Base-by-base conservation (phyloP, 2,329 filamentous ascomycete genomes). In the Zasmidium citrigriseum region DNA sequence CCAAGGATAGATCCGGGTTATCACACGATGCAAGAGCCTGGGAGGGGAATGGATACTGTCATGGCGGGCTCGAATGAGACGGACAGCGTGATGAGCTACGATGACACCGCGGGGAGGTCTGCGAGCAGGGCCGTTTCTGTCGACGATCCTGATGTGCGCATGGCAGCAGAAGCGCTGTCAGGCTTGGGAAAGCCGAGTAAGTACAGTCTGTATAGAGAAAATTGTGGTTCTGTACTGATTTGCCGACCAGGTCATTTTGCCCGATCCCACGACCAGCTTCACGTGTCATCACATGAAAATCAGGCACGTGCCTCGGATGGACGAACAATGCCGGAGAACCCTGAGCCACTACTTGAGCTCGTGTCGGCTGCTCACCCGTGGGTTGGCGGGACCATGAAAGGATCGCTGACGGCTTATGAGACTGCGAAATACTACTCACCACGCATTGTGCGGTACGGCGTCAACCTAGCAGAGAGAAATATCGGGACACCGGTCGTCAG, bases 351-450 rank as follows among this genome's bases (percentile, higher is more conserved):
- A 4, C 80, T 98, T 2, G 90, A 91, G 4, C 85, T 98, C 1
- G 83, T 98, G 21, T 96, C 92, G 0, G 93, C 91, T 2, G 90
- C 90, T 1, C 92, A 97, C 70, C 93, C 93, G 0, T 81, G 96
- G 61, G 83, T 97, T 16, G 91, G 90, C 10, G 91, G 86, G 24
- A 91, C 92, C 0, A 73, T 73, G 46, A 91, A 90, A 65, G 87
- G 88, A 53, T 93, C 92, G 0, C 84, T 93, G 7, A 91, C 89
- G 1, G 91, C 90, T 1, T 98, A 98, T 73, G 88, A 89, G 24
- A 88, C 84, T 2, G 92, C 90, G 11, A 97, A 98, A 75, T 91
- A 93, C 66, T 96, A 93, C 69, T 96, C 91, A 1, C 92, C 93
- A 0, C 85, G 89, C 1, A 91, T 97, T 71, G 92, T 82, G n/a